Base-by-base conservation (phyloP, 257 asterid species). In the Ehretia macrophylla region DNA sequence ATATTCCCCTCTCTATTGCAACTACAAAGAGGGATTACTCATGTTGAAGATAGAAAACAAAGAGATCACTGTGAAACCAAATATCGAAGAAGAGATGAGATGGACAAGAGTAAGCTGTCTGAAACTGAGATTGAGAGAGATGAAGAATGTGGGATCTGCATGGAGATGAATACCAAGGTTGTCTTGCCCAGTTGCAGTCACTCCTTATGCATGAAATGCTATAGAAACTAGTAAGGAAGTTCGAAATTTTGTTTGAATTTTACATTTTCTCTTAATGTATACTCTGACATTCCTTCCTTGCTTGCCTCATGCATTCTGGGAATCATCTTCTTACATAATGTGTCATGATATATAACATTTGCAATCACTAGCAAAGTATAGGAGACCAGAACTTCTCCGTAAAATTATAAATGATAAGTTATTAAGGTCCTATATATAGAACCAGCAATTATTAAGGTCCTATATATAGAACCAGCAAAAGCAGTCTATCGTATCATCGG, bases 141-240 rank as follows among this genome's bases (percentile, higher is more conserved):
- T 65, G 97, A 92, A 74, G 97, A 92, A 74, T 92, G 99, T 54
- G 97, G 94, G 22, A 92, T 92, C 55, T 92, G 99, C 76, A 68
- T 86, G 97, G 97, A 88, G 72, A 67, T 86, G 78, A 63, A 79
- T 18, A 72, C 96, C 48, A 92, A 84, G 71, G 94, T 92, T 62
- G 99, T 92, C 55, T 72, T 92, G 38, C 97, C 99, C 20, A 63
- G 69, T 20, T 92, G 99, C 84, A 78, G 60, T 65, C 99, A 92
- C 60, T 83, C 97, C 16, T 67, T 92, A 73, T 92, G 99, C 59
- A 64, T 86, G 77, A 81, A 74, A 64, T 92, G 99, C 68, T 88
- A 80, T 56, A 78, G 72, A 51, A 65, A 75, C 81, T 92, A 97
- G 99, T 88, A 73, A 81, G 78, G 23, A 51, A 14, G 54, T n/a